Conservation (phyloP, 768 basidiomycete genomes). For the Boletus rufocinnamomeus region DNA sequence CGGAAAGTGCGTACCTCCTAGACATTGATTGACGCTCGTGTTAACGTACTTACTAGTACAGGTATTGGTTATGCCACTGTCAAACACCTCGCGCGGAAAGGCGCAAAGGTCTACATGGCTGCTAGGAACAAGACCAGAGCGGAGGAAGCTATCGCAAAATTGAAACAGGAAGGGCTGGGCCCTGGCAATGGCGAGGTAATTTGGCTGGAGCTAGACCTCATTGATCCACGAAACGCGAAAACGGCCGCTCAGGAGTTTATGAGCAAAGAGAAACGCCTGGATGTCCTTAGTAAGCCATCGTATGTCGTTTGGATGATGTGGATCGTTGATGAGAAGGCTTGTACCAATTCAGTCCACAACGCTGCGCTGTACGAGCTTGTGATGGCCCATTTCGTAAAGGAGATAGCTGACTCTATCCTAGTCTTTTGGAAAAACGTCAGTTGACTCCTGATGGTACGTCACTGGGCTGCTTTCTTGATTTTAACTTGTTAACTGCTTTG, state of each 20-base stretch:
- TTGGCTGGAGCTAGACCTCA: conserved; percentile 56
- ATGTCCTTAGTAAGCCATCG: conserved; percentile 47
- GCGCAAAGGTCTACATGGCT: too few relatives aligned
- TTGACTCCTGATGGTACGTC: conserved; percentile 32
- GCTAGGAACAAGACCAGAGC: conserved; percentile 50
- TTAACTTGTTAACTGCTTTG: not conserved
- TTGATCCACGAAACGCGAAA: conserved; percentile 49
- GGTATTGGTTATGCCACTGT: too few relatives aligned
- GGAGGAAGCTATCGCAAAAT: conserved; percentile 46
- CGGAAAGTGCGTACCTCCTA: too few relatives aligned
- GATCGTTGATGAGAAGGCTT: conserved; percentile 3
- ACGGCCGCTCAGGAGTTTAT: conserved; percentile 51
- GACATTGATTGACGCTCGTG: too few relatives aligned
- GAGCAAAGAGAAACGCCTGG: conserved; percentile 51
- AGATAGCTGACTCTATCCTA: conserved; percentile 15
- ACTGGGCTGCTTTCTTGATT: not conserved
- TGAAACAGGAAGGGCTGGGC: conserved; percentile 46
- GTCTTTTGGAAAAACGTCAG: conserved; percentile 22
- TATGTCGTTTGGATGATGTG: not conserved
- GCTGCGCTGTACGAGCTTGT: conserved; percentile 45
- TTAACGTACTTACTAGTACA: too few relatives aligned
- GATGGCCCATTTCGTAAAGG: not conserved
- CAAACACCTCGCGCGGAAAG: too few relatives aligned
- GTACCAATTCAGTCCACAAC: conserved; percentile 50
- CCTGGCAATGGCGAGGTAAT: conserved; percentile 48